Evolutionary conservation across 2,329 filamentous ascomycete genomes (phyloP).

Genomic region (Arthrinium puccinioides): DNA sequence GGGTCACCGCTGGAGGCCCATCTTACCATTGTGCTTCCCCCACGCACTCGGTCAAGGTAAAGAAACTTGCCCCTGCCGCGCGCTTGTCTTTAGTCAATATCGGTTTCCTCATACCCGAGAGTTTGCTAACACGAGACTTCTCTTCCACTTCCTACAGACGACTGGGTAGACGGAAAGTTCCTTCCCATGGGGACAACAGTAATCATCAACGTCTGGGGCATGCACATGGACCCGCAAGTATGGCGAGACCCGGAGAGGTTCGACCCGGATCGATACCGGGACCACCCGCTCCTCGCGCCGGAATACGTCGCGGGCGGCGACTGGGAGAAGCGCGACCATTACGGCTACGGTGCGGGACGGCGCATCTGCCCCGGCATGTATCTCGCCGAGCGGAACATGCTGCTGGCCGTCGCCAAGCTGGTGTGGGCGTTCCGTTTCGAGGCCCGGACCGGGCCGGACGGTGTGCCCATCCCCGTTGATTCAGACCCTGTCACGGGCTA

Average conservation of each 20-base stretch:
- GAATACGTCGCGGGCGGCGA: slow-evolving; percentile 15
- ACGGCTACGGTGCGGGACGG: slow-evolving; percentile 36
- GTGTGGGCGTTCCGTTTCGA: slow-evolving; percentile 38
- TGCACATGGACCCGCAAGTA: slow-evolving; percentile 22
- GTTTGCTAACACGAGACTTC: slow-evolving; percentile 15
- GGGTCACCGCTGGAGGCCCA: slow-evolving; percentile 31
- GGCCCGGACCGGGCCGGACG: slow-evolving; percentile 11
- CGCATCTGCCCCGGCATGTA: slow-evolving; percentile 42
- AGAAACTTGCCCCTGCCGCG: background rate
- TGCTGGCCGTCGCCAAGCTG: slow-evolving; percentile 26
- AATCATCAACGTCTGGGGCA: slow-evolving; percentile 26
- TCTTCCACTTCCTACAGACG: slow-evolving; percentile 21
- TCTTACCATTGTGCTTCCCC: slow-evolving; percentile 24
- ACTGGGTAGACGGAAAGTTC: slow-evolving; percentile 22
- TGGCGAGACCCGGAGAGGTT: slow-evolving; percentile 21
- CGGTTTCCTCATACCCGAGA: background rate
- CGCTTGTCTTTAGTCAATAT: too few species aligned
- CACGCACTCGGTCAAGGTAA: slow-evolving; percentile 23
- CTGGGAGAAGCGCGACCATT: slow-evolving; percentile 27
- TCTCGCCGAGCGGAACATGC: slow-evolving; percentile 38
- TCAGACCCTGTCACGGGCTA: slow-evolving; percentile 9
- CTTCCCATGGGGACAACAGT: slow-evolving; percentile 31
- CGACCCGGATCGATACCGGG: slow-evolving; percentile 18
- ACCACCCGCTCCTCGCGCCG: slow-evolving; percentile 25
- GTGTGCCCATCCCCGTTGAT: slow-evolving; percentile 5